These are phyloP conservation scores for Calocera cornea DNA, from an alignment of 768 basidiomycete genomes.

Conservation along the genomic window DNA sequence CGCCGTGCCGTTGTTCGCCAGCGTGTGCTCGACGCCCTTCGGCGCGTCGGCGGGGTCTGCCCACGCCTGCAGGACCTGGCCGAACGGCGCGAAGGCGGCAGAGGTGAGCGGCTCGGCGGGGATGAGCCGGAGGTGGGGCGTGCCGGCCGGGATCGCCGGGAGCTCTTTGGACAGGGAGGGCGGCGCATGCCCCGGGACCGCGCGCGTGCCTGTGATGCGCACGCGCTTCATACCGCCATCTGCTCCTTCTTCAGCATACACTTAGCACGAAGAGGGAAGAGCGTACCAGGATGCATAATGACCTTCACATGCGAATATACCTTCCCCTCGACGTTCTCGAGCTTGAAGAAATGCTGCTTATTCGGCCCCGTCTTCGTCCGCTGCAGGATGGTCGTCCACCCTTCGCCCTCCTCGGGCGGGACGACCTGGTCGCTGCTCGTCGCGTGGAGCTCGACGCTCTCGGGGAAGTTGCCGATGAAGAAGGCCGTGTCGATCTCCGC, in stretches of 20 bases:
- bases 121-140: constrained; percentile 15
- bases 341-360: constrained; percentile 75
- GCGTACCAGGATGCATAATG: constrained; percentile 62
- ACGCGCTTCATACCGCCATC: constrained; percentile 93
- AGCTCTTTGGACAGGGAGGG: background rate
- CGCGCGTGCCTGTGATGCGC: constrained; percentile 58
- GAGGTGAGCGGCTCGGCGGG: constrained; percentile 50
- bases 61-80: constrained; percentile 84
- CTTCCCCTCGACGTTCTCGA: constrained; percentile 46
- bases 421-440: constrained; percentile 23
- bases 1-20: constrained; percentile 82
- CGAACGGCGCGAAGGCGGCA: constrained; percentile 78
- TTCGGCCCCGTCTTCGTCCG: constrained; percentile 77
- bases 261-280: background rate
- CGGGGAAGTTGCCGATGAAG: constrained; percentile 93
- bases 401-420: constrained; percentile 29
- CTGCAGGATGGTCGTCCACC: constrained; percentile 65
- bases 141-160: constrained; percentile 9
- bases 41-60: constrained; percentile 50
- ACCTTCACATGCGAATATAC: constrained; percentile 73
- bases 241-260: constrained; percentile 7
- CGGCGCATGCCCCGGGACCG: constrained; percentile 16
- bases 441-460: constrained; percentile 70
- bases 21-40: constrained; percentile 53
- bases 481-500: constrained; percentile 87